Conservation (phyloP, 2,329 filamentous ascomycete species). For the Colletotrichum horii region DNA sequence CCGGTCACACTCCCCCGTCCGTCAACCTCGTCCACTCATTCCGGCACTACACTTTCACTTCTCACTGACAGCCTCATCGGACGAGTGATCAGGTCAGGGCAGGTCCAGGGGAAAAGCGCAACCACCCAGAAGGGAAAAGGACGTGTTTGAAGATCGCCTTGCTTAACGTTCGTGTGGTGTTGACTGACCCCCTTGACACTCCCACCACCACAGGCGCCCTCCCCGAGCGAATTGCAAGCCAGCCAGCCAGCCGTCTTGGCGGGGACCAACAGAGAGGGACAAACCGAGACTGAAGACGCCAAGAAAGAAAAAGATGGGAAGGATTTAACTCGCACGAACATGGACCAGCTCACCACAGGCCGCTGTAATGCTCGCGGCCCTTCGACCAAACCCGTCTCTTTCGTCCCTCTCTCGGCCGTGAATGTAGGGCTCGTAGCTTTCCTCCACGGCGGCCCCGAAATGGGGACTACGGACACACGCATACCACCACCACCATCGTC, state of each 20-base stretch:
- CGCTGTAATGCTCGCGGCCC: not conserved
- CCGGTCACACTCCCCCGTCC: not conserved
- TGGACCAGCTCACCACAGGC: not conserved
- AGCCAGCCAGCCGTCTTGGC: not conserved
- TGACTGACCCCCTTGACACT: not conserved
- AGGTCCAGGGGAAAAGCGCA: not conserved
- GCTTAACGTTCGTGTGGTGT: not conserved
- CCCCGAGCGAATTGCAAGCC: not conserved
- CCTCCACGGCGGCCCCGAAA: not conserved
- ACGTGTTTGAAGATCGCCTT: not conserved
- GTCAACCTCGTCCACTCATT: not conserved
- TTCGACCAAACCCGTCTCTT: not conserved
- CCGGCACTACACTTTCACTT: not conserved
- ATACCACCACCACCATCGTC: not conserved
- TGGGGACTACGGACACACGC: not conserved
- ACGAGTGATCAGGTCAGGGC: not conserved
- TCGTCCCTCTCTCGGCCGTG: not conserved
- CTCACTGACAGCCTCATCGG: not conserved
- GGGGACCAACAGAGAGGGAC: not conserved
- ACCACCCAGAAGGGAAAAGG: not conserved
- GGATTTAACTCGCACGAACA: not conserved
- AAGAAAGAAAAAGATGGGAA: not conserved
- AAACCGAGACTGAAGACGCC: not conserved
- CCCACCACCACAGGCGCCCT: not conserved
- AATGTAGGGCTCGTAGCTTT: not conserved